Base-by-base conservation (phyloP, 2,329 filamentous ascomycete genomes). In the Pestalotiopsis sp. region DNA sequence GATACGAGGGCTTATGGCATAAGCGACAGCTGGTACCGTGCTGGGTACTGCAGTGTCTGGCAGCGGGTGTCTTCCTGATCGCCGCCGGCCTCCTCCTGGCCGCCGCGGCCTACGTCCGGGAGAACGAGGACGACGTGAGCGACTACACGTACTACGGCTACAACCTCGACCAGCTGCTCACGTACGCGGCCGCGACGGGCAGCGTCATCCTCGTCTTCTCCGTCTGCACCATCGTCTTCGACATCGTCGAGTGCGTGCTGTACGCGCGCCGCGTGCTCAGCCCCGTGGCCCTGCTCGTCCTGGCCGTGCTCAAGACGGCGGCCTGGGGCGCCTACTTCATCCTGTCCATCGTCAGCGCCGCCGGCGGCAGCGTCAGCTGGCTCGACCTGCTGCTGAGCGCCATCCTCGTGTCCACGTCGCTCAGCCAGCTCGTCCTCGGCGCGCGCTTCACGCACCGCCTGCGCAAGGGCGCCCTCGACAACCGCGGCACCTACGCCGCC, bases 31-130 rank as follows among this genome's bases (percentile, higher is more conserved):
- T 72, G 12, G 59, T 74, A 12, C 72, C 71, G 11, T 58, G 23
- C 67, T 74, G 72, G 72, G 66, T 73, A 25, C 31, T 74, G 4
- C 70, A 74, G 39, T 67, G 71, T 11, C 27, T 72, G 20, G 23
- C 36, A 25, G 17, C 67, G 7, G 11, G 67, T 38, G 52, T 71
- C 41, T 70, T 67, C 65, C 56, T 31, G 31, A 65, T 68, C 25
- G 58, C 61, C 13, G 67, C 68, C n/a, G 38, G 38, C 27, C 59
- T 72, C 2, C 65, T 72, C n/a, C 62, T 71, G 14, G 68, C 56
- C 4, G 49, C 66, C 2, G 65, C 67, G 1, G 41, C n/a, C 20
- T 69, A 71, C 60, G 38, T 72, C 13, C 27, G 36, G 5, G 14
- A n/a, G n/a, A 67, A 61, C 64, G 20, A 20, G 14, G 13, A 49